These are phyloP conservation scores for Amanita inopinata DNA, from an alignment of 768 basidiomycete genomes.

Conservation along the genomic window DNA sequence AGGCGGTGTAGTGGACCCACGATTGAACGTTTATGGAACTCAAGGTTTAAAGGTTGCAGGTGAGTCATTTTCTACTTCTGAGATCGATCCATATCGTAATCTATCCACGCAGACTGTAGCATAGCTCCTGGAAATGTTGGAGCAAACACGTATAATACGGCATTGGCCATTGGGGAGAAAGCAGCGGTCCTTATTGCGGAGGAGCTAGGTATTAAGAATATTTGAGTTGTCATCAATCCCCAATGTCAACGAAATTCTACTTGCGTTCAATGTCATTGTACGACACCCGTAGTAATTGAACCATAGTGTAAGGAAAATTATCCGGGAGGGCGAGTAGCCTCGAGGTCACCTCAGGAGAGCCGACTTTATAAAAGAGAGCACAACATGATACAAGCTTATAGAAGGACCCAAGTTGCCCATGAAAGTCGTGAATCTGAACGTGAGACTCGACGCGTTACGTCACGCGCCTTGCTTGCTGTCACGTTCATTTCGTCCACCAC, in stretches of 20 bases:
- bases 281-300: too few species aligned
- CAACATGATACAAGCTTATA: too few species aligned
- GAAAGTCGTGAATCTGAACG: too few species aligned
- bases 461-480: slow-evolving; percentile 13
- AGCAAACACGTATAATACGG: slow-evolving; percentile 33
- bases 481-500: too few species aligned
- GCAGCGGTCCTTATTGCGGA: slow-evolving; percentile 50
- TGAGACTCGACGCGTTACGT: slow-evolving; percentile 14
- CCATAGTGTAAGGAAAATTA: too few species aligned
- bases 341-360: too few species aligned
- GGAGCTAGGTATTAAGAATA: slow-evolving; percentile 28
- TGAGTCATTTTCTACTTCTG: slow-evolving; percentile 9
- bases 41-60: slow-evolving; percentile 50
- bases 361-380: too few species aligned
- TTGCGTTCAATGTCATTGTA: too few species aligned
- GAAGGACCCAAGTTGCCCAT: neutral
- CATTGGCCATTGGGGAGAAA: slow-evolving; percentile 48
- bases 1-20: slow-evolving; percentile 52
- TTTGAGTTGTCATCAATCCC: too few species aligned
- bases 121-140: slow-evolving; percentile 30
- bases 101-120: slow-evolving; percentile 27
- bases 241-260: too few species aligned
- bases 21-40: slow-evolving; percentile 56
- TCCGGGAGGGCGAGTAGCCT: too few species aligned
- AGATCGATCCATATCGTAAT: neutral